These are phyloP conservation scores for Candida sithepensis DNA, from an alignment of 805 yeast genomes.

Conservation along the genomic window DNA sequence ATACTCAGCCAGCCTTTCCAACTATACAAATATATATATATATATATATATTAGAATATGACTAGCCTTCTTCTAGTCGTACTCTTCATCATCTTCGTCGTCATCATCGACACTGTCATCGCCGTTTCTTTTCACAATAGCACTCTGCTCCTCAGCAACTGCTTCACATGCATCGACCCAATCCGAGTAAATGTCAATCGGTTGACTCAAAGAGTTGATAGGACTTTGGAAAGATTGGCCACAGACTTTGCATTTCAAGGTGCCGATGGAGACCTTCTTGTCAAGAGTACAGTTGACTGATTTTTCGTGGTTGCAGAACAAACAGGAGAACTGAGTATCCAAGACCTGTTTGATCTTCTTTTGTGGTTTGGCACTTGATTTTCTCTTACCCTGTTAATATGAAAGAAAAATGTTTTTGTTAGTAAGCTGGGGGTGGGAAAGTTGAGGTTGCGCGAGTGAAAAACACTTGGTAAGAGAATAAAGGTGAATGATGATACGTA, in stretches of 20 bases:
- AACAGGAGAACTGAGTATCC: slow-evolving; percentile 82
- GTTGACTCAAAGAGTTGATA: slow-evolving; percentile 78
- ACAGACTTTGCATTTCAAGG: slow-evolving; percentile 84
- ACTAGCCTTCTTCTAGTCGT: slow-evolving; percentile 7
- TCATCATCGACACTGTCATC: slow-evolving; percentile 17
- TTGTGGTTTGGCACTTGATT: slow-evolving; percentile 77
- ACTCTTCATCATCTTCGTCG: slow-evolving; percentile 19
- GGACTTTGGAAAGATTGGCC: slow-evolving; percentile 91
- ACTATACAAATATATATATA: too few relatives aligned
- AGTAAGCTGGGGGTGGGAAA: too few relatives aligned
- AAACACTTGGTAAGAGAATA: too few relatives aligned
- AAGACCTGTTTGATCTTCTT: slow-evolving; percentile 74
- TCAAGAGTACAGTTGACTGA: slow-evolving; percentile 87
- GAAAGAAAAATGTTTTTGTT: too few relatives aligned
- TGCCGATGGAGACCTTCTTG: slow-evolving; percentile 80
- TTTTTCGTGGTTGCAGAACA: slow-evolving; percentile 93
- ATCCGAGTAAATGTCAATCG: slow-evolving; percentile 92
- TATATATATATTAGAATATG: too few relatives aligned
- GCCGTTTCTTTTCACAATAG: slow-evolving; percentile 18
- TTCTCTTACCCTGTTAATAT: slow-evolving; percentile 56
- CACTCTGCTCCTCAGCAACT: slow-evolving; percentile 61
- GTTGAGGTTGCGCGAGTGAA: too few relatives aligned
- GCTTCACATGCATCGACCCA: slow-evolving; percentile 98
- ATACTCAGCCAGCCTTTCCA: too few relatives aligned
- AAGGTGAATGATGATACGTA: too few relatives aligned